phyloP scores from a whole-genome alignment of 1,284 basidiomycete species.

The Ganoderma meredithae region DNA sequence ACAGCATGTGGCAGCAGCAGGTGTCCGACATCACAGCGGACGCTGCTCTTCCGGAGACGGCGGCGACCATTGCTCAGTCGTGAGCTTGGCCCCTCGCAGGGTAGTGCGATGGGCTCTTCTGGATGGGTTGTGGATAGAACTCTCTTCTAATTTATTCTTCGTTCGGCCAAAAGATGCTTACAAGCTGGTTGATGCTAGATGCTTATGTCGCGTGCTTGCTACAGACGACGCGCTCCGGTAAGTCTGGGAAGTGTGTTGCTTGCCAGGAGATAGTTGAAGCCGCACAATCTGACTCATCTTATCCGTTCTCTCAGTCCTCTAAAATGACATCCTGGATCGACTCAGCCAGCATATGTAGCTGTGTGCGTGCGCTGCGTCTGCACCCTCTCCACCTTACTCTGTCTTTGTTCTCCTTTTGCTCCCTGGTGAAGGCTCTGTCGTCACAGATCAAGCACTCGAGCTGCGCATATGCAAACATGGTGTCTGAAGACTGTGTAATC shows the following conservation, averaged over 20 bases:
- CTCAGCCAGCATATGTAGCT: too few species aligned
- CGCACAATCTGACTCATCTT: background rate
- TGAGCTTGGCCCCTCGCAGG: background rate
- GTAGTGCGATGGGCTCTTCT: background rate
- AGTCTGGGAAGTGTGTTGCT: background rate
- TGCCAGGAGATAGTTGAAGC: background rate
- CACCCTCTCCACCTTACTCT: too few species aligned
- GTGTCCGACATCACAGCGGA: constrained; percentile 42
- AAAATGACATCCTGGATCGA: too few species aligned
- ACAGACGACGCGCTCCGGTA: background rate
- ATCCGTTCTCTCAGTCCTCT: too few species aligned
- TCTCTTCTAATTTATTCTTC: background rate
- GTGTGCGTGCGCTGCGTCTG: too few species aligned
- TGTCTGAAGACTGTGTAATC: too few species aligned
- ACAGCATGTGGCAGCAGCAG: constrained; percentile 90
- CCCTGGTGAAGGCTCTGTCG: too few species aligned
- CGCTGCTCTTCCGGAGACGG: constrained; percentile 19
- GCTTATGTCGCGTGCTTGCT: background rate
- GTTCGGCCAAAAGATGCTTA: background rate
- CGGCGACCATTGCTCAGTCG: background rate
- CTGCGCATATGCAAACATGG: too few species aligned
- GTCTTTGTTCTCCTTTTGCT: too few species aligned
- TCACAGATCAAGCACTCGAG: too few species aligned
- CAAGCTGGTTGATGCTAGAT: background rate
- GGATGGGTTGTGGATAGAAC: background rate